A percentile compares a stretch with the other conserved stretches of the same genome.
phyloP scores from a whole-genome alignment of 805 yeast genomes.

The Pichia nanzhaoensis region DNA sequence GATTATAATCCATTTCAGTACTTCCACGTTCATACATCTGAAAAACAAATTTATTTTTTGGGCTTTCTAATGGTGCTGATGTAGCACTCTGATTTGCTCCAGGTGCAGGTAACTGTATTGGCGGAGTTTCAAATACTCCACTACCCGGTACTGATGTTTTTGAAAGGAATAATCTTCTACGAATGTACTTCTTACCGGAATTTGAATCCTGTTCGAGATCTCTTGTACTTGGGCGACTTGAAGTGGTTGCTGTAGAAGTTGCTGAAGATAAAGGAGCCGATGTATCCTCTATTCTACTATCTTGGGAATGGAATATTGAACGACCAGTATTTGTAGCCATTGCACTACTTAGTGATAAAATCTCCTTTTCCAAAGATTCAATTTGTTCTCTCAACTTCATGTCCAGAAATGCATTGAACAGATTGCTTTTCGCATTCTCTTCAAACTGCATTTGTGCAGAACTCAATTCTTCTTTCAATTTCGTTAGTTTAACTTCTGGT shows the following conservation, averaged over 20 bases:
- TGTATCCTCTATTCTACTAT: not conserved
- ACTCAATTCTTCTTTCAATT: not conserved
- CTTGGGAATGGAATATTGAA: too few species aligned
- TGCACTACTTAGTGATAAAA: not conserved
- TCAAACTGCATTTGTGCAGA: constrained; percentile 1
- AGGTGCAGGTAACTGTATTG: not conserved
- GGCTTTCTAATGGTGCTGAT: not conserved
- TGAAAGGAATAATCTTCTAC: constrained; percentile 10
- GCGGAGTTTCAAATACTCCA: constrained; percentile 13
- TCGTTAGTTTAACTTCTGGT: too few species aligned
- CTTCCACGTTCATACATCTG: constrained; percentile 6
- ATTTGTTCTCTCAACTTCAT: constrained; percentile 11
- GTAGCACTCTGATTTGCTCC: too few species aligned
- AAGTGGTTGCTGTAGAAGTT: not conserved
- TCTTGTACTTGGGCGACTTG: constrained; percentile 1
- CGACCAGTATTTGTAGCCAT: not conserved
- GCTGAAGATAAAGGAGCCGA: not conserved
- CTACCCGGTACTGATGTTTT: constrained; percentile 12
- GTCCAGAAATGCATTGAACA: constrained; percentile 10
- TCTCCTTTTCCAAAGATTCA: constrained; percentile 6
- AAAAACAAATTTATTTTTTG: constrained; percentile 8
- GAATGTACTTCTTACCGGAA: constrained; percentile 5
- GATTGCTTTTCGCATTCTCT: constrained; percentile 7
- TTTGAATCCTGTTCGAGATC: not conserved
- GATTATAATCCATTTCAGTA: not conserved